A percentile compares a stretch with the other conserved stretches of the same genome.
These are phyloP conservation scores for Calonectria leucothoes DNA, from an alignment of 2,329 filamentous ascomycete species.

Conservation along the genomic window DNA sequence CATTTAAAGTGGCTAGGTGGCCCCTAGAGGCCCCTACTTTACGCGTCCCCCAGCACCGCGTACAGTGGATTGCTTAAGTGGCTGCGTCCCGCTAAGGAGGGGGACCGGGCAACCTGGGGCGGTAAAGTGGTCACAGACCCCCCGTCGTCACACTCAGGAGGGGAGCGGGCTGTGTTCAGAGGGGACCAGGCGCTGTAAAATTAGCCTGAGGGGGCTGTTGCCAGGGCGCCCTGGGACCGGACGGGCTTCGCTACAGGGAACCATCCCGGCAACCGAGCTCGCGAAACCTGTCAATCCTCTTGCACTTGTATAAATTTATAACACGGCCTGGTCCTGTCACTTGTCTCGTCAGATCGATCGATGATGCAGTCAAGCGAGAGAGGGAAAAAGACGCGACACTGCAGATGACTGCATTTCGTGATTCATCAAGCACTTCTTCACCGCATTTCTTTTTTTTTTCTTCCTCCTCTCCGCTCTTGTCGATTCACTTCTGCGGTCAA, in stretches of 20 bases:
- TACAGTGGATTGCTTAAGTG: conserved; percentile 8
- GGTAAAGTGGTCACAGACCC: neutral
- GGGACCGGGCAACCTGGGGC: neutral
- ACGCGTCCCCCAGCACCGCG: conserved; percentile 6
- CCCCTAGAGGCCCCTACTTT: neutral
- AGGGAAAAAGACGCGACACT: neutral
- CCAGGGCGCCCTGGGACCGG: neutral
- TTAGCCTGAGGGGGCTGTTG: neutral
- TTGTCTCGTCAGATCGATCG: neutral
- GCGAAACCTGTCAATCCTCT: neutral
- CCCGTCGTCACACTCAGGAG: neutral
- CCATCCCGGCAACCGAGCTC: neutral
- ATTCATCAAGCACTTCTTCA: neutral
- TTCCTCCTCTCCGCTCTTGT: neutral
- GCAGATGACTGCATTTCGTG: no score
- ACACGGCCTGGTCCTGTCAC: neutral
- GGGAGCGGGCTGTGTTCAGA: neutral
- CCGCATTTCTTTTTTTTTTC: neutral
- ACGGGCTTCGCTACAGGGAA: neutral
- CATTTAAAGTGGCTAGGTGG: neutral
- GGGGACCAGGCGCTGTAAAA: neutral
- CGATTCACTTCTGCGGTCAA: neutral
- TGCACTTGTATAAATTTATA: neutral
- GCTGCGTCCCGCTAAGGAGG: neutral
- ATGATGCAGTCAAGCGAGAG: neutral